These are phyloP conservation scores for Aspergillus sp. DNA, from an alignment of 2,329 filamentous ascomycete species.

Conservation along the genomic window DNA sequence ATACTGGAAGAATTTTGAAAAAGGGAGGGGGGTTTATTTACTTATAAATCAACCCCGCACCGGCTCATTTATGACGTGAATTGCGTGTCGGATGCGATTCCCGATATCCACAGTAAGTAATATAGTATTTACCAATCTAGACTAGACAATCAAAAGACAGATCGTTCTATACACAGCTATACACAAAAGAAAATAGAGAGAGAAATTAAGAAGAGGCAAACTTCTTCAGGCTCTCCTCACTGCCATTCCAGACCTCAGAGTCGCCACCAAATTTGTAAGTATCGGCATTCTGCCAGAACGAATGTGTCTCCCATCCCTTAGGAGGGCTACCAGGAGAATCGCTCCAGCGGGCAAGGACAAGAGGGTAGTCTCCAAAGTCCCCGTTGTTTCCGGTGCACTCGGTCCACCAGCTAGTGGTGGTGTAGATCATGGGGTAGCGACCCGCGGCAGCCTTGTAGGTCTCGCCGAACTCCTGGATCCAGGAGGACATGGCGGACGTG, in stretches of 20 bases:
- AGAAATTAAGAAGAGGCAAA: conserved; percentile 1
- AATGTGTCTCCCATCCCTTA: conserved; percentile 40
- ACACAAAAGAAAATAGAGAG: too few species aligned
- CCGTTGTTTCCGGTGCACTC: conserved; percentile 52
- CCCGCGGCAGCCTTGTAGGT: conserved; percentile 49
- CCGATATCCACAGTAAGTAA: not conserved
- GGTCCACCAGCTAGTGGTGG: conserved; percentile 54
- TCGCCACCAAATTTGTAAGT: conserved; percentile 19
- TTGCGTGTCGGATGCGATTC: not conserved
- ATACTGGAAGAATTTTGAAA: not conserved
- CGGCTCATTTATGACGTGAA: not conserved
- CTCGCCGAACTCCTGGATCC: conserved; percentile 55
- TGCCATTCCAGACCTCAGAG: conserved; percentile 21
- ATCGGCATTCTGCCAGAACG: conserved; percentile 21
- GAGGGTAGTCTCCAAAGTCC: conserved; percentile 49
- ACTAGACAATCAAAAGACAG: too few species aligned
- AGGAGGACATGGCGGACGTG: conserved; percentile 47
- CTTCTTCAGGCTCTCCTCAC: conserved; percentile 13
- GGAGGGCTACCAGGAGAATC: conserved; percentile 46
- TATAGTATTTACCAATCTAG: not conserved
- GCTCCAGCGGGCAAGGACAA: conserved; percentile 50
- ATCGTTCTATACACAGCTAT: too few species aligned
- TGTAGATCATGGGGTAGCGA: conserved; percentile 55
- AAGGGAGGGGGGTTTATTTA: not conserved
- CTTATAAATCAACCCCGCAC: not conserved